These are phyloP conservation scores for Suillus tomentosus DNA, from an alignment of 768 basidiomycete genomes.

Conservation along the genomic window DNA sequence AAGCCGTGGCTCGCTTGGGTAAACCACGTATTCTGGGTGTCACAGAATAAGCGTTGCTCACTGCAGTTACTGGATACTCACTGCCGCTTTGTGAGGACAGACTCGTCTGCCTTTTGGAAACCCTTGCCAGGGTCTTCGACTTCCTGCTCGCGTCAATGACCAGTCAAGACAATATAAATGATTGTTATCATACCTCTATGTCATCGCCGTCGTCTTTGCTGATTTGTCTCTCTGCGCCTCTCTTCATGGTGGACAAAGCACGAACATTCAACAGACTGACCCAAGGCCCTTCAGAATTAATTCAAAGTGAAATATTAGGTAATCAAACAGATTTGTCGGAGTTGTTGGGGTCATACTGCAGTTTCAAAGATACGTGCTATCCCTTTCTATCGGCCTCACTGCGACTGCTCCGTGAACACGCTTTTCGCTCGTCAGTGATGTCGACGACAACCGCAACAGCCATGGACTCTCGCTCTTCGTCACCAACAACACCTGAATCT, in stretches of 20 bases:
- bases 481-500: slow-evolving; percentile 69
- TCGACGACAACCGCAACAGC: slow-evolving; percentile 57
- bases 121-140: slow-evolving; percentile 39
- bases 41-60: not conserved
- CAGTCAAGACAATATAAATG: slow-evolving; percentile 1
- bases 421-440: slow-evolving; percentile 39
- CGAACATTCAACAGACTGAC: slow-evolving; percentile 3
- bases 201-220: slow-evolving; percentile 53
- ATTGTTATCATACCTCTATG: slow-evolving; percentile 28
- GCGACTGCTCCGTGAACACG: slow-evolving; percentile 13
- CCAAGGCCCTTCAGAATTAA: not conserved
- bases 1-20: slow-evolving; percentile 49
- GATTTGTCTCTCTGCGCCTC: slow-evolving; percentile 72
- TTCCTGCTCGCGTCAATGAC: slow-evolving; percentile 38
- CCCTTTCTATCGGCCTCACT: slow-evolving; percentile 11
- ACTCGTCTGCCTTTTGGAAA: slow-evolving; percentile 64
- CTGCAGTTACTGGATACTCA: slow-evolving; percentile 35
- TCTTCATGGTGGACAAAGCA: slow-evolving; percentile 54
- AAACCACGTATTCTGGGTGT: slow-evolving; percentile 60
- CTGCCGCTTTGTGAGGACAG: slow-evolving; percentile 56
- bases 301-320: slow-evolving; percentile 23
- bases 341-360: slow-evolving; percentile 20
- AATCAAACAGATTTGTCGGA: slow-evolving; percentile 16
- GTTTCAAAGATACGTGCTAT: not conserved
- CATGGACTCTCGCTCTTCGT: slow-evolving; percentile 67